These are phyloP conservation scores for Populus deltoides DNA, from an alignment of 345 rosid genomes.

Conservation along the genomic window DNA sequence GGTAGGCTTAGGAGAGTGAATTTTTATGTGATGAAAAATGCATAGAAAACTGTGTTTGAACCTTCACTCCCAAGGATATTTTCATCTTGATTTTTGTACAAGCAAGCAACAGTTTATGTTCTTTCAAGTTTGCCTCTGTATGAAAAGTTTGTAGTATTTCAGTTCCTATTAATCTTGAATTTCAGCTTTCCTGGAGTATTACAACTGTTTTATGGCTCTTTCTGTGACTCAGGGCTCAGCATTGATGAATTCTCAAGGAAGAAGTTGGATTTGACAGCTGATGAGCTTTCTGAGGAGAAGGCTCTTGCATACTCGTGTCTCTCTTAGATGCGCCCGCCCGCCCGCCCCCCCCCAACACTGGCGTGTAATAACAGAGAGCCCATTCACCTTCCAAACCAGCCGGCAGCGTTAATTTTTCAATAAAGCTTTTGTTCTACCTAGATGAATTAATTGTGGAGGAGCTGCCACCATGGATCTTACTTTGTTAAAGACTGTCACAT, in stretches of 20 bases:
- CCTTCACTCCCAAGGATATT: not conserved
- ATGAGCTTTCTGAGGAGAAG: slow-evolving; percentile 90
- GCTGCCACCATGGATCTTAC: not conserved
- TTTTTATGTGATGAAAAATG: not conserved
- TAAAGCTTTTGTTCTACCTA: slow-evolving; percentile 23
- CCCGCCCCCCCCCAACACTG: not conserved
- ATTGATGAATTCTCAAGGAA: slow-evolving; percentile 92
- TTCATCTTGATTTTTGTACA: not conserved
- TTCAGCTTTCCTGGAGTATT: not conserved
- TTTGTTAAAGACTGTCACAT: not conserved
- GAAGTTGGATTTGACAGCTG: slow-evolving; percentile 90
- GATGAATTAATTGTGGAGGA: slow-evolving; percentile 16
- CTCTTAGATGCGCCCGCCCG: slow-evolving; percentile 30
- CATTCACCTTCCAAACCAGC: not conserved
- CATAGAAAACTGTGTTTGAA: not conserved
- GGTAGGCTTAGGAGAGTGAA: not conserved
- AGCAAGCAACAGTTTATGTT: not conserved
- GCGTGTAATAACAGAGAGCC: slow-evolving; percentile 6
- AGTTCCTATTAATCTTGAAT: not conserved
- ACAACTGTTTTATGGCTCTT: not conserved
- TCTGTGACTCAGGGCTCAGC: slow-evolving; percentile 48
- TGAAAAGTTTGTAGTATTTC: not conserved
- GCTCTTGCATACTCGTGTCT: slow-evolving; percentile 95
- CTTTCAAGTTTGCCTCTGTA: not conserved
- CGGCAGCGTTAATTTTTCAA: slow-evolving; percentile 28